Evolutionary conservation across 805 yeast species (phyloP), one percentile per base, ranked within the genome.

Genomic region (Sugiyamaella mastotermitis): DNA sequence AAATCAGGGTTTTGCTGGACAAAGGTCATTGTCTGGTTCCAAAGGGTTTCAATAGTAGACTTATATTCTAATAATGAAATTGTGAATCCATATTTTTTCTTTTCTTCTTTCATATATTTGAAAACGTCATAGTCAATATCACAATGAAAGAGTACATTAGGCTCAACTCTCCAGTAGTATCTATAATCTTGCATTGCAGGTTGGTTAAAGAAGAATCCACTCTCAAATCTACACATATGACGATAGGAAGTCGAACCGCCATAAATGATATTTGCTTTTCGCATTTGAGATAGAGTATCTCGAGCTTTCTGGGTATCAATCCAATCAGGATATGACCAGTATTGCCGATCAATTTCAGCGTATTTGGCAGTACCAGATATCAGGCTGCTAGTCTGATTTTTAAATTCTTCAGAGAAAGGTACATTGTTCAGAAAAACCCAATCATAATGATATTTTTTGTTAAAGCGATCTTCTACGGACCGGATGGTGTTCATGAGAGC

Each of bases 171-270:
- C 90, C 88, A 81, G 55, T 76, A 80, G 56, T 76, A 83, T 32
- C 71, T 74, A 57, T 79, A 80, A 11, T 69, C 65, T 36, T 63
- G 56, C 57, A 84, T 57, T 34, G 76, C 61, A 35, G 71, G 71
- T 52, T 80, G 81, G 37, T 72, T 62, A 58, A 70, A 79, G 60
- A 83, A 80, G 48, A 78, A 80, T 43, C 92, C 92, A 6, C 80
- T 69, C 58, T 81, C 80, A 61, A 78, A 83, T 32, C 86, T 76
- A 57, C 94, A 83, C 94, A 83, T 83, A 55, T 79, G 81, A 46
- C 90, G 66, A 55, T 83, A 83, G 13, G 76, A 64, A 37, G 74
- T 72, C 11, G 72, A 65, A 10, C 62, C 74, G 10, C 80, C 87
- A 53, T 82, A 82, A 9, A 71, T 63, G 20, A 78, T 68, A 15